These are phyloP conservation scores for Thinopyrum obtusiflorum DNA, from an alignment of 202 grass and related monocot genomes.

Conservation along the genomic window DNA sequence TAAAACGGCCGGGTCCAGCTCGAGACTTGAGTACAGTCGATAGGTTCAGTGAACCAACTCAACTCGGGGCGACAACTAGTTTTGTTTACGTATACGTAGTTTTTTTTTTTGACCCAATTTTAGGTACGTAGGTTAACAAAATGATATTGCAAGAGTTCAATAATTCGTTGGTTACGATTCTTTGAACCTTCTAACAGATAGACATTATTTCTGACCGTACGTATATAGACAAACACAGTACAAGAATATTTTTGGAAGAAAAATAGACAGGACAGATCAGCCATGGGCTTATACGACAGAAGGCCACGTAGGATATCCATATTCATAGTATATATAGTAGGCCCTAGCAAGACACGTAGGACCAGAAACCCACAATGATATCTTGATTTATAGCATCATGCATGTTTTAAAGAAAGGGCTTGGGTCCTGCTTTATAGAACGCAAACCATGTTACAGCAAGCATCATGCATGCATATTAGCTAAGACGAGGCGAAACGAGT, in stretches of 20 bases:
- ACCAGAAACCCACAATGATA: background rate
- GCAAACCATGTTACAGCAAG: no score
- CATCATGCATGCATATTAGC: constrained; percentile 6
- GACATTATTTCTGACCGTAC: background rate
- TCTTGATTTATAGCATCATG: background rate
- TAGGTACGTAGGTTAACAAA: no score
- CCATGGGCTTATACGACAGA: no score
- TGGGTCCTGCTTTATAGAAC: no score
- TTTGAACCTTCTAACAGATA: background rate
- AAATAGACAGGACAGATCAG: no score
- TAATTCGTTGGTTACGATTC: background rate
- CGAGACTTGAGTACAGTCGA: background rate
- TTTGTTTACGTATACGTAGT: no score
- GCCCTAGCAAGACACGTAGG: background rate
- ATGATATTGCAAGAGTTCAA: background rate
- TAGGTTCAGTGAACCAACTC: constrained; percentile 12
- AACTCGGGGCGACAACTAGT: no score
- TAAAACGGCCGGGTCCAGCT: background rate
- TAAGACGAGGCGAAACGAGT: constrained; percentile 44
- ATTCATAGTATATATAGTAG: no score
- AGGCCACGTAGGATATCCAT: no score
- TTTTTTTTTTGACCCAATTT: no score
- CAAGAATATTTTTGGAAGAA: background rate
- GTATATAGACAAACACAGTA: background rate
- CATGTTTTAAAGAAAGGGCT: no score